Conservation (phyloP, 768 basidiomycete species). For the Trametes coccinea region DNA sequence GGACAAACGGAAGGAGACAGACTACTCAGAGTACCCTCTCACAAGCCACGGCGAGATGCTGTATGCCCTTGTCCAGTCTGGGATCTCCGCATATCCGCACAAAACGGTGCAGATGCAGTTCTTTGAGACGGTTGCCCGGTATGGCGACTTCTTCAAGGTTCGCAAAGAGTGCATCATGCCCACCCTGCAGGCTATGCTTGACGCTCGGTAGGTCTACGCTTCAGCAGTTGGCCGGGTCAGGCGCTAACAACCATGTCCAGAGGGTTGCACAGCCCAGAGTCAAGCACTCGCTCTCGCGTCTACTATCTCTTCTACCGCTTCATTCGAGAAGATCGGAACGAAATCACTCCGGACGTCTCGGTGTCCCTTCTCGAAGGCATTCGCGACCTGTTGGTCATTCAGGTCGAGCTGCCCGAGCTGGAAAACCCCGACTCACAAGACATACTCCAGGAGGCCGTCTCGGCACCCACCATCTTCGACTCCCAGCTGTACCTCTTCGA, state of each 20-base stretch:
- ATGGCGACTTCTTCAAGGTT: constrained; percentile 95
- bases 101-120: constrained; percentile 84
- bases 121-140: constrained; percentile 91
- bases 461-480: constrained; percentile 71
- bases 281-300: constrained; percentile 69
- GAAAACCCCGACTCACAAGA: constrained; percentile 72
- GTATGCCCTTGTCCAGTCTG: constrained; percentile 77
- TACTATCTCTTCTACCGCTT: constrained; percentile 95
- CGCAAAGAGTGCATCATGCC: constrained; percentile 87
- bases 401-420: constrained; percentile 72
- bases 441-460: constrained; percentile 77
- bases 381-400: constrained; percentile 76
- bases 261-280: constrained; percentile 80
- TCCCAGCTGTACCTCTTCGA: constrained; percentile 96
- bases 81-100: constrained; percentile 81
- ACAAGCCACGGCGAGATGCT: constrained; percentile 92
- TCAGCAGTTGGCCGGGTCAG: neutral
- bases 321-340: constrained; percentile 77
- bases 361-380: constrained; percentile 69
- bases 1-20: constrained; percentile 63
- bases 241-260: constrained; percentile 39
- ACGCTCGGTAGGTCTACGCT: constrained; percentile 59
- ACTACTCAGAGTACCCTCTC: constrained; percentile 80
- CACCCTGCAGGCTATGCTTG: constrained; percentile 86
- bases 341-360: constrained; percentile 73